phyloP scores from a whole-genome alignment of 306 rosid species.

The Gastrolobium bilobum region DNA sequence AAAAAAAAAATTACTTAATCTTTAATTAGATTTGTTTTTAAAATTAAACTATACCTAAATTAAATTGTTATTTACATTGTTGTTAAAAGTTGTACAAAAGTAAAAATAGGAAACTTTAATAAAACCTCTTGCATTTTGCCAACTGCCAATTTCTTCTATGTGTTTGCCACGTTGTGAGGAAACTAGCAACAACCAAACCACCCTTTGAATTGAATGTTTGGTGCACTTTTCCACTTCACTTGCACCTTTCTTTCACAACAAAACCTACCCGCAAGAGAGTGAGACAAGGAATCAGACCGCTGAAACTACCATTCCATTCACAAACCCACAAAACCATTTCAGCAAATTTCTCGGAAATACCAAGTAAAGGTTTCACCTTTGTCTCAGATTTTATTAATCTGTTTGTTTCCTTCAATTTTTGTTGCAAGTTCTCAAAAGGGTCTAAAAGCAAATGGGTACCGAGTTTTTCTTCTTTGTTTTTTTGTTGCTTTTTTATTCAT shows the following conservation, averaged over 20 bases:
- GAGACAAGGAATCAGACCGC: not conserved
- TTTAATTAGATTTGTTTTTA: too few species aligned
- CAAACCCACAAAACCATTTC: slow-evolving; percentile 33
- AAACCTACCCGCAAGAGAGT: slow-evolving; percentile 16
- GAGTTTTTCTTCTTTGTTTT: not conserved
- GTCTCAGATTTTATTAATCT: slow-evolving; percentile 16
- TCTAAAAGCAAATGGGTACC: slow-evolving; percentile 14
- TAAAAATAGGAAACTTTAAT: not conserved
- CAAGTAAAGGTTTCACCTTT: slow-evolving; percentile 46
- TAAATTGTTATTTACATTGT: not conserved
- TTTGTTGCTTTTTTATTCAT: not conserved
- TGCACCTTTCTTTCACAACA: not conserved
- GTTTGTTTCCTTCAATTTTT: slow-evolving; percentile 31
- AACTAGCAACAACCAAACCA: not conserved
- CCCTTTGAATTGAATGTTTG: slow-evolving; percentile 41
- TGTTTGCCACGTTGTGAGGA: not conserved
- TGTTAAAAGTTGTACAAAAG: not conserved
- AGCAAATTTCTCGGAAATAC: slow-evolving; percentile 2
- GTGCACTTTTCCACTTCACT: slow-evolving; percentile 18
- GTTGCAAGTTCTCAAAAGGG: slow-evolving; percentile 28
- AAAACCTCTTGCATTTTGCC: not conserved
- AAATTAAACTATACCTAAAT: not conserved
- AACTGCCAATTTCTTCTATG: not conserved
- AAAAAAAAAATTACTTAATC: too few species aligned
- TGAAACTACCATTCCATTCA: slow-evolving; percentile 3